These are phyloP conservation scores for Penstemon eatonii DNA, from an alignment of 257 asterid species.

Conservation along the genomic window DNA sequence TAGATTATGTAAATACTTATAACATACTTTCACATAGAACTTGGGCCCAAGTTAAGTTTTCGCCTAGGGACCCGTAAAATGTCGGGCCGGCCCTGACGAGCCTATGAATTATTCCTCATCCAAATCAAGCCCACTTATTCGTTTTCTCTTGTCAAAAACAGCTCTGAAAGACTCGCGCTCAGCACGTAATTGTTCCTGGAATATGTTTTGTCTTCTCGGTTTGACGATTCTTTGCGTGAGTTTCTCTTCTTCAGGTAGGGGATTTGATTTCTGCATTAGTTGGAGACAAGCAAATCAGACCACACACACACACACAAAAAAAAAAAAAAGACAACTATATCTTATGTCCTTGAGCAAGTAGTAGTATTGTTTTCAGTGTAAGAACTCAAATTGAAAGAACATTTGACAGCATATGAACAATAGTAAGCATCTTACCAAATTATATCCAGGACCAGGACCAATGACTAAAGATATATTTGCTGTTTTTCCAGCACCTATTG, in stretches of 20 bases:
- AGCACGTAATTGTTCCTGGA: constrained; percentile 78
- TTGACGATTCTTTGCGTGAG: constrained; percentile 36
- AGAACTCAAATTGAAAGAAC: too few species aligned
- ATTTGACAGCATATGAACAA: neutral
- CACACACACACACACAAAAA: neutral
- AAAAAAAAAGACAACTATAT: neutral
- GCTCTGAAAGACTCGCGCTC: constrained; percentile 88
- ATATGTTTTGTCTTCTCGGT: constrained; percentile 47
- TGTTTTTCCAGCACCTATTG: constrained; percentile 64
- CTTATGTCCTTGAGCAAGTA: neutral
- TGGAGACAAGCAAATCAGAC: constrained; percentile 3
- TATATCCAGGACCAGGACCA: constrained; percentile 96
- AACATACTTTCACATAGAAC: too few species aligned
- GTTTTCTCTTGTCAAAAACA: constrained; percentile 75
- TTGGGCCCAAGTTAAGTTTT: too few species aligned
- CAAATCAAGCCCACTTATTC: constrained; percentile 46
- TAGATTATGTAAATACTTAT: too few species aligned
- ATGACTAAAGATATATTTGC: constrained; percentile 63
- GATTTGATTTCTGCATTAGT: constrained; percentile 75
- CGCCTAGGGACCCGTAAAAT: too few species aligned
- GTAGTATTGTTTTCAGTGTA: neutral
- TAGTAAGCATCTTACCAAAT: constrained; percentile 55
- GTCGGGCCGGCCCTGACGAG: too few species aligned
- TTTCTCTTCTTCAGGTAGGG: constrained; percentile 70
- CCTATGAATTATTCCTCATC: constrained; percentile 40